Conservation (phyloP, 768 basidiomycete species). For the Termitomyces sp. region DNA sequence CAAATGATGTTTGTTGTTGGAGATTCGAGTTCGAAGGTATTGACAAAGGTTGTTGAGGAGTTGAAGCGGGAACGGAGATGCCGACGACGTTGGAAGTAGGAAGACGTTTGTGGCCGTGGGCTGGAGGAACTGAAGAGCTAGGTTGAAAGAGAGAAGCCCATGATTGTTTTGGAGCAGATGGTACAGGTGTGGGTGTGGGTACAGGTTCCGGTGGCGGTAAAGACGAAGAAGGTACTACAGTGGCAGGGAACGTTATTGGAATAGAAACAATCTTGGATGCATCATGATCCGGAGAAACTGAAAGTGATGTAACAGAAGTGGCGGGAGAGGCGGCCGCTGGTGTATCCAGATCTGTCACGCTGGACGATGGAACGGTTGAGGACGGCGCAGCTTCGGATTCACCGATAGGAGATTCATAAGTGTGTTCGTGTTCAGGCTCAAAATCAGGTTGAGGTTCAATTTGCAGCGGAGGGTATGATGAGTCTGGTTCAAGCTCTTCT, state of each 20-base stretch:
- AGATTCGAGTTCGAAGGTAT: constrained; percentile 17
- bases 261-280: constrained; percentile 3
- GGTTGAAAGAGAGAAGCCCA: constrained; percentile 71
- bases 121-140: constrained; percentile 26
- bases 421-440: neutral
- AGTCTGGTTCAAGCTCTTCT: constrained; percentile 9
- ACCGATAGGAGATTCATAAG: neutral
- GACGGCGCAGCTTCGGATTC: constrained; percentile 16
- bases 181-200: constrained; percentile 15
- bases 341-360: constrained; percentile 44
- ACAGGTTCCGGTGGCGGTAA: neutral
- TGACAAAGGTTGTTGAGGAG: constrained; percentile 18
- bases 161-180: constrained; percentile 52
- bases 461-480: neutral
- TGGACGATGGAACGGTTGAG: constrained; percentile 38
- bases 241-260: neutral
- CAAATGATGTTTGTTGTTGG: constrained; percentile 15
- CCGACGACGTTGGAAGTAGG: constrained; percentile 72
- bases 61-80: constrained; percentile 61
- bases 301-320: constrained; percentile 44
- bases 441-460: neutral
- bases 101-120: constrained; percentile 40
- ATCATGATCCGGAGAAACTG: constrained; percentile 33
- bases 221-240: constrained; percentile 4
- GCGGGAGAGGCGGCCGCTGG: constrained; percentile 52